Conservation (phyloP, 352 stramenopile species). For the Globisporangium alternatum region DNA sequence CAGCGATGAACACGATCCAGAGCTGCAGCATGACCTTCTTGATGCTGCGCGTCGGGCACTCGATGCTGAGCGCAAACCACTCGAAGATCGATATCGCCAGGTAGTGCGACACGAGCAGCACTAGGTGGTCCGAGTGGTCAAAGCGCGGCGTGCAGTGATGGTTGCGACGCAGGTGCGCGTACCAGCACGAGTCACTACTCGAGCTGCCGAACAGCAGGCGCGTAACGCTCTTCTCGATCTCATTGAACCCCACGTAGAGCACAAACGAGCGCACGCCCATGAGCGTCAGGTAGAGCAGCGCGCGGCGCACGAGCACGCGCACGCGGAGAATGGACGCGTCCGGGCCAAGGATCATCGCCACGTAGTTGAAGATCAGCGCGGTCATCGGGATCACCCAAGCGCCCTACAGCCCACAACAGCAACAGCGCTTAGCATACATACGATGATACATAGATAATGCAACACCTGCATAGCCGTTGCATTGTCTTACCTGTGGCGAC, state of each 20-base stretch:
- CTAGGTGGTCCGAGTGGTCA: constrained; percentile 79
- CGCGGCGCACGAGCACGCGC: constrained; percentile 52
- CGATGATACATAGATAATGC: background rate
- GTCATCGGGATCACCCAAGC: constrained; percentile 64
- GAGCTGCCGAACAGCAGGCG: constrained; percentile 34
- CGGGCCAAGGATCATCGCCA: constrained; percentile 54
- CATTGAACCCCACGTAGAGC: constrained; percentile 60
- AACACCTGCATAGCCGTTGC: too few species aligned
- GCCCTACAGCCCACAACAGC: constrained; percentile 26
- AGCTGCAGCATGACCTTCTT: constrained; percentile 48
- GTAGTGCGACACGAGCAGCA: constrained; percentile 74
- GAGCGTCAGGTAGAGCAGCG: constrained; percentile 49
- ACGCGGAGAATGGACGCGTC: constrained; percentile 47
- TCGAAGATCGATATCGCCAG: constrained; percentile 69
- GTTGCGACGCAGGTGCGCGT: constrained; percentile 47
- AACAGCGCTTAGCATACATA: background rate
- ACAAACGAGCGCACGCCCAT: constrained; percentile 67
- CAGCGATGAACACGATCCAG: constrained; percentile 42
- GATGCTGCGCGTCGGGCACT: constrained; percentile 30
- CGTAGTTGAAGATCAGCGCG: constrained; percentile 67
- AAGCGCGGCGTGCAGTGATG: constrained; percentile 51
- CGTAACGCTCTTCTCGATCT: constrained; percentile 43
- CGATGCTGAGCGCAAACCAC: constrained; percentile 64
- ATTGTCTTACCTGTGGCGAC: constrained; percentile 30
- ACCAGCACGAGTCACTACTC: constrained; percentile 46